Base-by-base conservation (phyloP, 108 stramenopile species). In the Conticribra weissflogii region DNA sequence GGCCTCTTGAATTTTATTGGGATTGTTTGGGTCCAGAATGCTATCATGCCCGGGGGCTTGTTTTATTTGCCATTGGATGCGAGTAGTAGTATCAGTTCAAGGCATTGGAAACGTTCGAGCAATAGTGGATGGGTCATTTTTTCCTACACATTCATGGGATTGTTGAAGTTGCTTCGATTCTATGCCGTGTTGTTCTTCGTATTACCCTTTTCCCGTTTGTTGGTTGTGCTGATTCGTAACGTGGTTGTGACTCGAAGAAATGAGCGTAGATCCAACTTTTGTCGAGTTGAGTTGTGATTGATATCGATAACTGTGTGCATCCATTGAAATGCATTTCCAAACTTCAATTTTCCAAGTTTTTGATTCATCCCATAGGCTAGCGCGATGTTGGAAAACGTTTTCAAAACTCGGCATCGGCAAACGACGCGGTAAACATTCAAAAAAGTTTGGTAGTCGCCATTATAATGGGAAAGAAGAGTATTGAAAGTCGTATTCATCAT, bases 1-100 rank as follows among this genome's bases (percentile, higher is more conserved):
- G 88, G 87, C 21, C 48, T 74, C 0, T 68, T 95, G 7, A 95
- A 95, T 59, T 85, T 76, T 56, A 46, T 90, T 49, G 93, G 93
- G 12, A 87, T 95, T 25, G 54, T 85, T 21, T 88, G 85, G 87
- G 72, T 92, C 33, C 58, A 72, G 33, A 85, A 75, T 54, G 83
- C 89, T 7, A n/a, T 87, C 12, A 66, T 59, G 29, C 73, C 76
- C 15, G 88, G 87, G 16, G 93, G 90, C 12, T 56, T 81, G 14
- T 64, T 93, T 25, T 54, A 77, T 21, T 24, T 85, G 14, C 62
- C 76, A 14, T 30, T 46, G 24, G 49, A 60, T 36, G 45, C 44
- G 18, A 34, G 55, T 50, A 58, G 23, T 25, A 21, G 27, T 23
- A 34, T 16, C 19, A 24, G 61, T 49, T 71, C 69, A 5, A 33